Percentiles rank a stretch among this genome's conserved stretches.
phyloP scores from a whole-genome alignment of 352 stramenopile species.

The Phytophthora pisi region DNA sequence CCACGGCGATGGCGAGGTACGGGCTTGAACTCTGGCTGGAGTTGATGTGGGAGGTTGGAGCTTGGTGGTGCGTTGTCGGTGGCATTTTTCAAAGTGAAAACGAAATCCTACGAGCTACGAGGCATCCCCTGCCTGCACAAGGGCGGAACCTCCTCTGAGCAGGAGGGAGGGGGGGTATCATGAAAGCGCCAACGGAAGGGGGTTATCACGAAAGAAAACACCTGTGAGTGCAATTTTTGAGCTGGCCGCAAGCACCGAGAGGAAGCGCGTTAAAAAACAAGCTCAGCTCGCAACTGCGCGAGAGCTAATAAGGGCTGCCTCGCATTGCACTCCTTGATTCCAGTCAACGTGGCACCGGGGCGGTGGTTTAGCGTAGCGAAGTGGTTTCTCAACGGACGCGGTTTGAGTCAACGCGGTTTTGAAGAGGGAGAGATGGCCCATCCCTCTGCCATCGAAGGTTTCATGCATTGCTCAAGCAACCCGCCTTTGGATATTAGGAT shows the following conservation, averaged over 20 bases:
- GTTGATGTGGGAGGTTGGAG: conserved; percentile 16
- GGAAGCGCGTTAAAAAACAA: neutral
- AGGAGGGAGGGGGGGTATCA: neutral
- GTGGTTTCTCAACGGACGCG: conserved; percentile 17
- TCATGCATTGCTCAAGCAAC: neutral
- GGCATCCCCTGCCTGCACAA: neutral
- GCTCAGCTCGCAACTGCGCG: neutral
- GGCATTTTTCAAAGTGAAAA: conserved; percentile 28
- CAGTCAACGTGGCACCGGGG: neutral
- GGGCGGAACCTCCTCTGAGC: neutral
- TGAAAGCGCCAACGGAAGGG: conserved; percentile 14
- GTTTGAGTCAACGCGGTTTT: conserved; percentile 1
- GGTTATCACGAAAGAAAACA: conserved; percentile 20
- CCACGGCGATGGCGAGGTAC: conserved; percentile 27
- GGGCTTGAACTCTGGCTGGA: neutral
- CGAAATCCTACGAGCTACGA: neutral
- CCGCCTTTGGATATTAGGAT: neutral
- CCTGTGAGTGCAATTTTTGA: conserved; percentile 4
- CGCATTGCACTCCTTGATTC: neutral
- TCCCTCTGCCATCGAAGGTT: conserved; percentile 16
- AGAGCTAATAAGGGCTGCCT: conserved; percentile 13
- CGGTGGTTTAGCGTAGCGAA: neutral
- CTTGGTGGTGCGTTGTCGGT: conserved; percentile 1
- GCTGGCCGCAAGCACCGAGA: neutral
- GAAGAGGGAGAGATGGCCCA: neutral